A percentile compares a stretch with the other conserved stretches of the same genome.
Conservation (phyloP, 768 basidiomycete species). For the Epithele typhae region DNA sequence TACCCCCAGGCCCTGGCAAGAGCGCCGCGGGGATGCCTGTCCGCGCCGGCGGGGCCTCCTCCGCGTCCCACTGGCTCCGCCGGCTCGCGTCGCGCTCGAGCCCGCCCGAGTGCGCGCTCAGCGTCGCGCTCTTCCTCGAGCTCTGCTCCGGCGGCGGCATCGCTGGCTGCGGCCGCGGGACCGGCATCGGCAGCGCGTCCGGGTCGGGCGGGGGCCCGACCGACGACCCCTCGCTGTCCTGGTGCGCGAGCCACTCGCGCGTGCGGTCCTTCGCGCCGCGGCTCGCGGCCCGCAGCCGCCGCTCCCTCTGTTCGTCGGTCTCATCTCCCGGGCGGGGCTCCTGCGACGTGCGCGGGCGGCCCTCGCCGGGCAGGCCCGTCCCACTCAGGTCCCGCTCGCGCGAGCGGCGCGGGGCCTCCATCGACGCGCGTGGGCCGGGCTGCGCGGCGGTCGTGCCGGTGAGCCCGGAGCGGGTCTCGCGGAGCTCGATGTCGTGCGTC, state of each 20-base stretch:
- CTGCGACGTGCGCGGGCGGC: not conserved
- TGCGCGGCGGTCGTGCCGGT: conserved; percentile 1
- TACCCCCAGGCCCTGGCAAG: conserved; percentile 4
- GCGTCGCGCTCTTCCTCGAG: not conserved
- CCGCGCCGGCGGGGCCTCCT: conserved; percentile 1
- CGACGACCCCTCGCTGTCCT: not conserved
- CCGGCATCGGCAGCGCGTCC: not conserved
- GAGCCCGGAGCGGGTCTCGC: not conserved
- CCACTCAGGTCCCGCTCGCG: too few relatives aligned
- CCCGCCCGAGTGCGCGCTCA: not conserved
- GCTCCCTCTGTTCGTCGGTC: not conserved
- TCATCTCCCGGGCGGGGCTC: not conserved
- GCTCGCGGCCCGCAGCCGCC: conserved; percentile 4
- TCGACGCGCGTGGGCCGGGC: conserved; percentile 6
- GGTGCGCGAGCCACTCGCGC: conserved; percentile 14
- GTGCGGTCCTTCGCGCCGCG: conserved; percentile 8
- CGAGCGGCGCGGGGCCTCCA: conserved; percentile 7
- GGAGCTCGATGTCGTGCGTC: conserved; percentile 11
- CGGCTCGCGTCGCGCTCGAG: not conserved
- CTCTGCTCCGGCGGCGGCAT: not conserved
- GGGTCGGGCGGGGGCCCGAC: not conserved
- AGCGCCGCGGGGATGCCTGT: conserved; percentile 5
- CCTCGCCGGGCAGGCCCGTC: too few relatives aligned
- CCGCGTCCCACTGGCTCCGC: not conserved
- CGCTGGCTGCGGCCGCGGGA: not conserved